Evolutionary conservation across 148 eudicot species (phyloP), one percentile per base, ranked within the genome.

Genomic region (Polygonum maritimum): DNA sequence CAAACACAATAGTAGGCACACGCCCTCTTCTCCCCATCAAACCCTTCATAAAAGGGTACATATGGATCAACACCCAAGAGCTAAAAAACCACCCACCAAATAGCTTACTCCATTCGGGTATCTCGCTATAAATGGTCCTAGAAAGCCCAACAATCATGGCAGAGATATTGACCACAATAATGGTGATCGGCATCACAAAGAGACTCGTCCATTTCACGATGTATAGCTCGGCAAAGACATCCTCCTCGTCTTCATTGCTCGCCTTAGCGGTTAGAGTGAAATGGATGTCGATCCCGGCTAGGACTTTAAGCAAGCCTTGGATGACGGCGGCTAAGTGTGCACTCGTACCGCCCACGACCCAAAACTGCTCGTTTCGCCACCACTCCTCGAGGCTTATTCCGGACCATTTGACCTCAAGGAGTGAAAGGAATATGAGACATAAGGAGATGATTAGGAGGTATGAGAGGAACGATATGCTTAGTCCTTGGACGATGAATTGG

Each of bases 301-400:
- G 49, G 57, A 94, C 90, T 70, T 94, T 94, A 12, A 91, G 85
- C 45, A 91, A 89, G 9, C 98, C 97, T 76, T 91, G 97, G 40
- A 94, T 31, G 3, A 93, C 97, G 2, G 98, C 98, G 6, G 83
- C 94, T 35, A 93, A 82, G 77, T 93, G 98, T 5, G 98, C 97
- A 57, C 98, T 93, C 0, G 90, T 83, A 4, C 98, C 98, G 63
- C 97, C 98, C 4, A 93, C 90, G 51, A 81, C 88, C 98, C 98
- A 93, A 73, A 93, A 93, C 78, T 93, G 98, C 79, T 91, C 97
- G 69, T 93, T 93, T 7, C 98, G 79, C 94, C 98, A 93, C 87
- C 88, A 89, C 52, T 93, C 98, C 77, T 93, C 97, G 0, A 91
- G 90, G 44, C 83, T 89, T n/a, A 93, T 86, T 1, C 97, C 98